Percentiles rank a stretch among this genome's conserved stretches.
phyloP scores from a whole-genome alignment of 2,329 filamentous ascomycete species.

The Elsinoe perseae region DNA sequence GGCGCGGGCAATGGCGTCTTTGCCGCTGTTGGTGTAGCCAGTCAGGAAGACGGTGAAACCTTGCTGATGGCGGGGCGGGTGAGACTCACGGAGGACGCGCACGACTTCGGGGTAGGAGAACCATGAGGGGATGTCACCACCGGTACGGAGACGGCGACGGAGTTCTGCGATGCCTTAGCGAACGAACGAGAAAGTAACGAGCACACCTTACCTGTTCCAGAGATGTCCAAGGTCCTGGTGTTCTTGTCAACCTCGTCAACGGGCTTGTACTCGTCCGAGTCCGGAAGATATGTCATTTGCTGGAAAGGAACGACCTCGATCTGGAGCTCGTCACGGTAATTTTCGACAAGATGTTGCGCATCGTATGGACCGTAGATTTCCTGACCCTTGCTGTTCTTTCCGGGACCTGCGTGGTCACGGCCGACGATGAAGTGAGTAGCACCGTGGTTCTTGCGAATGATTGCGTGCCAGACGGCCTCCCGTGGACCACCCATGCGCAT shows the following conservation, averaged over 20 bases:
- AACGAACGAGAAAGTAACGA: neutral
- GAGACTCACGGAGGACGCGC: constrained; percentile 88
- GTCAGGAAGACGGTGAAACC: constrained; percentile 98
- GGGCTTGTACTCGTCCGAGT: constrained; percentile 92
- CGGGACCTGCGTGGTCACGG: constrained; percentile 93
- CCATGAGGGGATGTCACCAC: constrained; percentile 95
- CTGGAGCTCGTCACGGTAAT: constrained; percentile 91
- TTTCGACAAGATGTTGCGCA: constrained; percentile 90
- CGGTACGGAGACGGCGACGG: constrained; percentile 79
- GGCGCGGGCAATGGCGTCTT: constrained; percentile 91
- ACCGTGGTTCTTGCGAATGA: constrained; percentile 99
- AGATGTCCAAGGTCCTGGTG: constrained; percentile 61
- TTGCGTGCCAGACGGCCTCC: constrained; percentile 98
- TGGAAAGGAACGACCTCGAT: constrained; percentile 99
- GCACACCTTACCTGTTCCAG: constrained; percentile 36
- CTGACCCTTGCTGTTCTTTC: constrained; percentile 93
- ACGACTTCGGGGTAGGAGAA: constrained; percentile 99
- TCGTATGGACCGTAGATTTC: constrained; percentile 99
- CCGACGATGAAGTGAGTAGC: constrained; percentile 99
- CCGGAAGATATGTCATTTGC: constrained; percentile 98
- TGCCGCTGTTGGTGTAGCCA: constrained; percentile 92
- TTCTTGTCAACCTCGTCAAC: constrained; percentile 81
- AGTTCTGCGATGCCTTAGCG: constrained; percentile 54
- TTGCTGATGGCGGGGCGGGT: constrained; percentile 82
- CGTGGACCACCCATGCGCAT: constrained; percentile 99